Base-by-base conservation (phyloP, 2,329 filamentous ascomycete species). In the Aspergillus intermedius region DNA sequence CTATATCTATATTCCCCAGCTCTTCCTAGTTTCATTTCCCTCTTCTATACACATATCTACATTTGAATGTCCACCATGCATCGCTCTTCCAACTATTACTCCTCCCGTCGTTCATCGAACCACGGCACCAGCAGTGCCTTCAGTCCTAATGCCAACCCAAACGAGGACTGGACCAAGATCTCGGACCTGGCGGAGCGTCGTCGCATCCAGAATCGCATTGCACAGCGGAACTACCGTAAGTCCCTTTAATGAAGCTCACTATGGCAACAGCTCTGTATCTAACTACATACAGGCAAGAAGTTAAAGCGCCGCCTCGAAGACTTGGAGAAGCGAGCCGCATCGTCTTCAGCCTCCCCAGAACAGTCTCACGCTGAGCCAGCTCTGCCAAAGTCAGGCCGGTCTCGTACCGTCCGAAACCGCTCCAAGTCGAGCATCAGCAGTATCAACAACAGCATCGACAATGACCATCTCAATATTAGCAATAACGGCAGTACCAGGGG, bases 101-200 rank as follows among this genome's bases (percentile, higher is more conserved):
- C 61, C 35, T 54, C 61, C 44, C 55, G 56, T 49, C 77, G 83
- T 45, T 82, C 86, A 61, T 77, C 82, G 37, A 79, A 75, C 55
- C 84, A 89, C 65, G 85, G 84, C 67, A 94, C 88, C 53, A 95
- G 89, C 75, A 95, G 89, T 73, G 91, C 91, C 60, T 95, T 95
- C 77, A 94, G 88, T 73, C 87, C 86, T 62, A 94, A 89, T 55
- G 91, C 91, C 61, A 94, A 95, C 69, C 88, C 91, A 48, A 91
- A 96, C 65, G 91, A 97, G 74, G 91, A 97, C 75, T 97, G 91
- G 91, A 96, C 91, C 66, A 95, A 96, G 82, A 95, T 97, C 68
- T 95, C 91, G 49, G 91, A 97, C 71, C 84, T 97, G 51, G 91
- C 91, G 45, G 91, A 97, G 74, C 84, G 93, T 65, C 80, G 91